phyloP scores from a whole-genome alignment of 768 basidiomycete species.

The Tubosaeta sp. region DNA sequence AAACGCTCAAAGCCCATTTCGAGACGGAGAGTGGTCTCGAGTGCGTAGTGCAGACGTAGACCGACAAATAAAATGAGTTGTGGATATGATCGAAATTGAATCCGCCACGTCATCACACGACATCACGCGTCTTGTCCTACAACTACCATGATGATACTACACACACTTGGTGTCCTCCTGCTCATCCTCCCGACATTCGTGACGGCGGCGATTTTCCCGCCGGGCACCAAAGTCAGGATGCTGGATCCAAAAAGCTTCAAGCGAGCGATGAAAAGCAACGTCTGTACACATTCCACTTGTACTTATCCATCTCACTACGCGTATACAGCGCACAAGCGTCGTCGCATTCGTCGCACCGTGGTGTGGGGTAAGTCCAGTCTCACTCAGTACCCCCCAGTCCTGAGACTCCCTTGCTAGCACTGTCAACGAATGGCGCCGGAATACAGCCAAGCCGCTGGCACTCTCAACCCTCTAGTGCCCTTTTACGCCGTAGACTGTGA shows the following conservation, averaged over 20 bases:
- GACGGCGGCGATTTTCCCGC: conserved; percentile 44
- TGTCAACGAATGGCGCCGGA: conserved; percentile 85
- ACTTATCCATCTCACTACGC: not conserved
- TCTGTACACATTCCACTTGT: conserved; percentile 26
- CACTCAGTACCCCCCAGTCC: not conserved
- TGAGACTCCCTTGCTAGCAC: conserved; percentile 39
- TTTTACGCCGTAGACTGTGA: conserved; percentile 95
- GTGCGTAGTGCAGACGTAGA: conserved; percentile 2
- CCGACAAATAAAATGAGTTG: not conserved
- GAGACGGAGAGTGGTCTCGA: conserved; percentile 47
- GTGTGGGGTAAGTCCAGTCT: conserved; percentile 63
- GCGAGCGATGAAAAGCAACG: conserved; percentile 70
- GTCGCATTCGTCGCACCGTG: conserved; percentile 95
- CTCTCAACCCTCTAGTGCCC: conserved; percentile 76
- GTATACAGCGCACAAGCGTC: conserved; percentile 59
- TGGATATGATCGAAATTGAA: too few relatives aligned
- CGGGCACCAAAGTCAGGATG: conserved; percentile 64
- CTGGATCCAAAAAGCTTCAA: conserved; percentile 67
- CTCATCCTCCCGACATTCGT: conserved; percentile 34
- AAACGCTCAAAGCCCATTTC: conserved; percentile 70
- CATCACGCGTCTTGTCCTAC: conserved; percentile 2
- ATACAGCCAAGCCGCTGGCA: conserved; percentile 75
- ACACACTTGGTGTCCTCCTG: conserved; percentile 12
- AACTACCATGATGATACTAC: conserved; percentile 23
- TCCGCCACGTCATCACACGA: too few relatives aligned